Conservation (phyloP, 306 rosid genomes). For the Rosa multiflora region DNA sequence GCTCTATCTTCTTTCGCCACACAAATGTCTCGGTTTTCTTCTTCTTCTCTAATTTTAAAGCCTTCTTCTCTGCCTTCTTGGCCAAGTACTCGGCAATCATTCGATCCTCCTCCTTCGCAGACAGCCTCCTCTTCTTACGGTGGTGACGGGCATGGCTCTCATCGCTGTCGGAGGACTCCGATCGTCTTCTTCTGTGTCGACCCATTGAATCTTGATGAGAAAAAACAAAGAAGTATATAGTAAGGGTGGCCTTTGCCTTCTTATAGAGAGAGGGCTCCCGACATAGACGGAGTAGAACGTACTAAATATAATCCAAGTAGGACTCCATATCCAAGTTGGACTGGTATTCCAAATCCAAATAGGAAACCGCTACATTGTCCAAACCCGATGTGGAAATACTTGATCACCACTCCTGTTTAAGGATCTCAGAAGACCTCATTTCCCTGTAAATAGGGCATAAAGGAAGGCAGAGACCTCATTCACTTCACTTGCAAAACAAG, state of each 20-base stretch:
- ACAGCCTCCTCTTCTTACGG: not conserved
- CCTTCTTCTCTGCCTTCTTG: slow-evolving; percentile 5
- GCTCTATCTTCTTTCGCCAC: slow-evolving; percentile 95
- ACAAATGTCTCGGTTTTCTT: slow-evolving; percentile 42
- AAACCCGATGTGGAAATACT: not conserved
- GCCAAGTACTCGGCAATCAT: slow-evolving; percentile 7
- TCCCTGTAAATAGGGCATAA: not conserved
- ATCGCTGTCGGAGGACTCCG: not conserved
- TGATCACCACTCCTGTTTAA: not conserved
- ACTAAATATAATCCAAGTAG: too few species aligned
- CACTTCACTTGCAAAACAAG: not conserved
- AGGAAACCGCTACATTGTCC: not conserved
- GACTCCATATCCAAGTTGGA: too few species aligned
- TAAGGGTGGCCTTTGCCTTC: not conserved
- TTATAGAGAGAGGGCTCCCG: not conserved
- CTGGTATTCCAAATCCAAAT: not conserved
- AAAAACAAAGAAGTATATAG: not conserved
- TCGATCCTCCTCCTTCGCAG: not conserved
- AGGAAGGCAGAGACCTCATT: not conserved
- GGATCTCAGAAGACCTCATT: not conserved
- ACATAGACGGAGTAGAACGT: not conserved
- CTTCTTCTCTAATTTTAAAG: not conserved
- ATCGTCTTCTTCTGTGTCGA: not conserved
- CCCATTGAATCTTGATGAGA: not conserved
- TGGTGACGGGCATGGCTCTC: not conserved